phyloP scores from a whole-genome alignment of 768 basidiomycete species.

The Amylocystis lapponica region DNA sequence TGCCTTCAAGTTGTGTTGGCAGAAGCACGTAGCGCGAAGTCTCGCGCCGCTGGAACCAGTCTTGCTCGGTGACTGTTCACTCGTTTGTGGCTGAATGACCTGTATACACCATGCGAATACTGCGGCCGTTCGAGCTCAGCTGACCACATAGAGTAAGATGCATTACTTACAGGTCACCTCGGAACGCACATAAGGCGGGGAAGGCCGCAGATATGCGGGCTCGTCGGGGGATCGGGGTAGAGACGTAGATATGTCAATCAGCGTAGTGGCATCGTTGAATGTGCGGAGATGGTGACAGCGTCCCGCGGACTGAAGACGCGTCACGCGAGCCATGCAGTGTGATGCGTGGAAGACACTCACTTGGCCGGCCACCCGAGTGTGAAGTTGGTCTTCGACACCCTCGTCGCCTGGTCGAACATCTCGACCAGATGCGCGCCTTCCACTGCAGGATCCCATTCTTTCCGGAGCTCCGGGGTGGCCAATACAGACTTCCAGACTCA shows the following conservation, averaged over 20 bases:
- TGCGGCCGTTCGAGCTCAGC: too few relatives aligned
- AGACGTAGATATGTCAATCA: slow-evolving; percentile 92
- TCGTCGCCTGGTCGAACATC: slow-evolving; percentile 77
- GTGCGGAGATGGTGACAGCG: slow-evolving; percentile 90
- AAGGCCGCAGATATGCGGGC: slow-evolving; percentile 84
- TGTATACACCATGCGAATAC: slow-evolving; percentile 97
- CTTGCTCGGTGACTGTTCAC: too few relatives aligned
- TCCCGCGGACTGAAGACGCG: slow-evolving; percentile 71
- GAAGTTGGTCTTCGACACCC: slow-evolving; percentile 88
- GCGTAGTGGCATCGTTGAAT: slow-evolving; percentile 71
- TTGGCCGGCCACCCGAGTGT: slow-evolving; percentile 95
- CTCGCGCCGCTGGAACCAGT: too few relatives aligned
- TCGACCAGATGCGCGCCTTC: slow-evolving; percentile 80
- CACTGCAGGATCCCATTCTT: slow-evolving; percentile 93
- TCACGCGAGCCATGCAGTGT: not conserved
- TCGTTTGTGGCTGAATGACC: slow-evolving; percentile 36
- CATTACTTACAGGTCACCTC: slow-evolving; percentile 60
- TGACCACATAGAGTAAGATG: slow-evolving; percentile 12
- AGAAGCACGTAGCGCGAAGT: slow-evolving; percentile 84
- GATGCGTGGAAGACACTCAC: slow-evolving; percentile 42
- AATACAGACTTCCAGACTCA: slow-evolving; percentile 77
- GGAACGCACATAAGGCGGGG: slow-evolving; percentile 90
- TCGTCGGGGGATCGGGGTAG: slow-evolving; percentile 87
- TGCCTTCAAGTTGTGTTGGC: slow-evolving; percentile 90
- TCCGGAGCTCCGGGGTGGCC: slow-evolving; percentile 79